phyloP scores from a whole-genome alignment of 768 basidiomycete species.

The Tylopilus balloui region DNA sequence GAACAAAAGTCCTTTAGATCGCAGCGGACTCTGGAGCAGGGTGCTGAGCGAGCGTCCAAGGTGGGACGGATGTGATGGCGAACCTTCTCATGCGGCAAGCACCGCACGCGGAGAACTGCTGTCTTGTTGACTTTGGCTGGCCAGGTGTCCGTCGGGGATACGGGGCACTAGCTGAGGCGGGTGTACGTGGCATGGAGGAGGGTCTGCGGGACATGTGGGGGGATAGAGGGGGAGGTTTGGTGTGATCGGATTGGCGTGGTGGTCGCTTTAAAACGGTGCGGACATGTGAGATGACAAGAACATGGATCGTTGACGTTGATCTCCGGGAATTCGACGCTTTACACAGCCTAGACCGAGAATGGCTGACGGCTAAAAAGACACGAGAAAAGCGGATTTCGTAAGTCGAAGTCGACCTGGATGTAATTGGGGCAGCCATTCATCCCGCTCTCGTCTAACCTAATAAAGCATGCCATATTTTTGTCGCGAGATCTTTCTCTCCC shows the following conservation, averaged over 20 bases:
- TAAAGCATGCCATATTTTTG: background rate
- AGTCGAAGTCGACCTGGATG: constrained; percentile 31
- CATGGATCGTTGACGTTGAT: constrained; percentile 28
- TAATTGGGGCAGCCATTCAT: constrained; percentile 25
- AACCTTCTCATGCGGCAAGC: constrained; percentile 88
- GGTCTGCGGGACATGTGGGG: constrained; percentile 58
- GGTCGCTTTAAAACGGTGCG: constrained; percentile 20
- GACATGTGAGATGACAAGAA: constrained; percentile 17
- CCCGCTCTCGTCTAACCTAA: constrained; percentile 16
- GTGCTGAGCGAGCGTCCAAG: background rate
- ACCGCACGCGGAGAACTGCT: constrained; percentile 91
- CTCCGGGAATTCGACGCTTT: constrained; percentile 25
- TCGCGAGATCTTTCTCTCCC: constrained; percentile 3
- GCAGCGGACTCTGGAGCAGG: constrained; percentile 69
- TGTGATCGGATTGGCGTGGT: constrained; percentile 17
- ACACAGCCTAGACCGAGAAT: constrained; percentile 22
- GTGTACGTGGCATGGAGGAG: constrained; percentile 30
- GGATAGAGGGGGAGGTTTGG: constrained; percentile 22
- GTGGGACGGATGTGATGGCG: constrained; percentile 6
- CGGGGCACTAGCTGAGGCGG: constrained; percentile 28
- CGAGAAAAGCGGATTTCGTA: constrained; percentile 35
- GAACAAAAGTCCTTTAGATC: constrained; percentile 82
- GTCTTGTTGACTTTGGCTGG: constrained; percentile 72
- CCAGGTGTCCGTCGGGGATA: constrained; percentile 47
- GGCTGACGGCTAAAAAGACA: constrained; percentile 28